Percentiles rank a stretch among this genome's conserved stretches.
phyloP scores from a whole-genome alignment of 1,284 basidiomycete genomes.

The Exobasidium rhododendri region DNA sequence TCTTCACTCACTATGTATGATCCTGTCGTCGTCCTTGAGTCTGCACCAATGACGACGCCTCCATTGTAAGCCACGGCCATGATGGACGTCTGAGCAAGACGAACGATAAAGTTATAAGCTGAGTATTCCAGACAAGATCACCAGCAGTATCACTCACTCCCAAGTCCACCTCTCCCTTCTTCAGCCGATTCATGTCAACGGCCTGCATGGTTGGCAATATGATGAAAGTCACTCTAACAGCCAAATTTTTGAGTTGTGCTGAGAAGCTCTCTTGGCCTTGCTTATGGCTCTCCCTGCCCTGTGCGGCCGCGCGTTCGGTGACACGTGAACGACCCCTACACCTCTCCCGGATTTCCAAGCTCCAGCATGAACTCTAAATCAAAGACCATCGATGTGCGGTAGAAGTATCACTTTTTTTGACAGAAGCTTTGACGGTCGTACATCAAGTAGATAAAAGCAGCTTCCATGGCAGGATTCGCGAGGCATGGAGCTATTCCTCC shows the following conservation, averaged over 20 bases:
- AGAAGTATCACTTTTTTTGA: no score
- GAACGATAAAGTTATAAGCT: background rate
- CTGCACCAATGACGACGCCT: slow-evolving; percentile 93
- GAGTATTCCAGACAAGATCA: slow-evolving; percentile 1
- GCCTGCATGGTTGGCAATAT: slow-evolving; percentile 24
- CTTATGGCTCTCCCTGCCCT: background rate
- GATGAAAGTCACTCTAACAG: no score
- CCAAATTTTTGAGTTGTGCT: no score
- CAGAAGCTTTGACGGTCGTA: no score
- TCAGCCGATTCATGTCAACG: slow-evolving; percentile 34
- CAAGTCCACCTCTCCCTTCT: slow-evolving; percentile 54
- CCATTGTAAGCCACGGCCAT: slow-evolving; percentile 97
- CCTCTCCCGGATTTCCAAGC: no score
- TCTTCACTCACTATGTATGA: slow-evolving; percentile 76
- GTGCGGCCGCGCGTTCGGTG: background rate
- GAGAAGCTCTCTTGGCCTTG: no score
- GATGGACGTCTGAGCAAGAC: slow-evolving; percentile 82
- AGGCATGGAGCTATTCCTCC: no score
- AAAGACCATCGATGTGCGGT: no score
- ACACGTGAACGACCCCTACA: background rate
- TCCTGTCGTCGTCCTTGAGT: slow-evolving; percentile 93
- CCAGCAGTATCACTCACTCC: slow-evolving; percentile 28
- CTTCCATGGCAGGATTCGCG: no score
- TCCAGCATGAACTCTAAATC: no score
- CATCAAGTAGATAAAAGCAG: no score